phyloP scores from a whole-genome alignment of 805 yeast genomes.

The Metschnikowia santaceciliae region DNA sequence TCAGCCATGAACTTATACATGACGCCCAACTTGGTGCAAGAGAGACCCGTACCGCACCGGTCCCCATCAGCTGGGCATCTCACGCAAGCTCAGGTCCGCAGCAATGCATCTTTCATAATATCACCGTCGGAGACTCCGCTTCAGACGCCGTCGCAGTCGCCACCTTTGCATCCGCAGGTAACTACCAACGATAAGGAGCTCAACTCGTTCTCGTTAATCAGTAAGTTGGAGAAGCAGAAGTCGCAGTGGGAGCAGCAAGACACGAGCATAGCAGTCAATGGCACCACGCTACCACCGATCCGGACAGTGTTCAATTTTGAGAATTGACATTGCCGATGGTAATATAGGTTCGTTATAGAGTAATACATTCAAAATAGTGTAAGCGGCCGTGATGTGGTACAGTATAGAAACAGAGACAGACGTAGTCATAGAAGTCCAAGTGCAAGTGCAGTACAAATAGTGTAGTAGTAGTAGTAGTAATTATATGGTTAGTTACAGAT shows the following conservation, averaged over 20 bases:
- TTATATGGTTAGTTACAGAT: too few relatives aligned
- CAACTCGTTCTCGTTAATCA: slow-evolving; percentile 22
- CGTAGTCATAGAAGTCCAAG: too few relatives aligned
- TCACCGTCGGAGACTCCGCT: slow-evolving; percentile 46
- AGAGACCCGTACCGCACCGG: background rate
- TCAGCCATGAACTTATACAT: slow-evolving; percentile 10
- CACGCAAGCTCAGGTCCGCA: slow-evolving; percentile 6
- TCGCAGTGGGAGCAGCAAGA: slow-evolving; percentile 13
- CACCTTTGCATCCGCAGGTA: slow-evolving; percentile 34
- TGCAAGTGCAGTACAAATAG: too few relatives aligned
- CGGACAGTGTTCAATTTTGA: slow-evolving; percentile 33
- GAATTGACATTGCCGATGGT: background rate
- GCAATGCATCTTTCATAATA: slow-evolving; percentile 22
- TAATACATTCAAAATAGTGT: background rate
- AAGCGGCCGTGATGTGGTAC: too few relatives aligned
- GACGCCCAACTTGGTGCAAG: slow-evolving; percentile 5
- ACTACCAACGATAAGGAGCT: slow-evolving; percentile 12
- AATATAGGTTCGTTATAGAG: background rate
- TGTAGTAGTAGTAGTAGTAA: too few relatives aligned
- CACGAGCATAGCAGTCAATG: slow-evolving; percentile 35
- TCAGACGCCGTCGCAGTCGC: slow-evolving; percentile 48
- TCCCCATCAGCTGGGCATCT: slow-evolving; percentile 1
- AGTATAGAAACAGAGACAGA: too few relatives aligned
- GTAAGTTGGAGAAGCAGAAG: slow-evolving; percentile 24
- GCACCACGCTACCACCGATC: slow-evolving; percentile 41